Evolutionary conservation across 208 protist genomes (phyloP).

Genomic region (Zelonia costaricensis): DNA sequence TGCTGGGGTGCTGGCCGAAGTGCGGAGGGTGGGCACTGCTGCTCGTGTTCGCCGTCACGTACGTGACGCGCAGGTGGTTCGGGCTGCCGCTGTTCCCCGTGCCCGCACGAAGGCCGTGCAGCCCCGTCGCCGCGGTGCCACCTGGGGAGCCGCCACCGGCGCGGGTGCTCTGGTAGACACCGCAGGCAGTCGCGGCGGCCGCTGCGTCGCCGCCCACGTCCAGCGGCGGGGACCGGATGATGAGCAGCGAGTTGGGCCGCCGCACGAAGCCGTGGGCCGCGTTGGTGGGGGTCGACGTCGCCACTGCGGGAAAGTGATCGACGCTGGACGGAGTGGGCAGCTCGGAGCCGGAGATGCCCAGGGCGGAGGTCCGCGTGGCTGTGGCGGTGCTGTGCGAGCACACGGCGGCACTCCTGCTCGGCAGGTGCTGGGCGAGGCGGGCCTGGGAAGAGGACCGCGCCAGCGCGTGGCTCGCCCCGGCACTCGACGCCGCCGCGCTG

Average conservation of each 20-base stretch:
- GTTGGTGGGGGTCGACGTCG: no score
- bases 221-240: conserved; percentile 17
- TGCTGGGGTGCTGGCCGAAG: neutral
- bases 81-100: no score
- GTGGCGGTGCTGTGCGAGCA: conserved; percentile 24
- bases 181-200: neutral
- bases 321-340: conserved; percentile 25
- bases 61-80: conserved; percentile 19
- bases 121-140: no score
- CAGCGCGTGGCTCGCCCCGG: no score
- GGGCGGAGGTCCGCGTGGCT: conserved; percentile 6
- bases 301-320: neutral
- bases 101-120: no score
- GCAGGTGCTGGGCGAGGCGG: conserved; percentile 2
- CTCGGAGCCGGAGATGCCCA: conserved; percentile 26
- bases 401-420: conserved; percentile 3
- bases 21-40: conserved; percentile 2
- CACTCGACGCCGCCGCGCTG: no score
- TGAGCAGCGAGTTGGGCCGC: conserved; percentile 17
- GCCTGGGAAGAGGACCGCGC: no score
- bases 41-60: conserved; percentile 17
- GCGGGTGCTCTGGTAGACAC: neutral
- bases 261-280: neutral
- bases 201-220: neutral
- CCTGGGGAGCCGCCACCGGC: no score